These are phyloP conservation scores for Paecilomyces formosus DNA, from an alignment of 2,329 filamentous ascomycete genomes.

Conservation along the genomic window DNA sequence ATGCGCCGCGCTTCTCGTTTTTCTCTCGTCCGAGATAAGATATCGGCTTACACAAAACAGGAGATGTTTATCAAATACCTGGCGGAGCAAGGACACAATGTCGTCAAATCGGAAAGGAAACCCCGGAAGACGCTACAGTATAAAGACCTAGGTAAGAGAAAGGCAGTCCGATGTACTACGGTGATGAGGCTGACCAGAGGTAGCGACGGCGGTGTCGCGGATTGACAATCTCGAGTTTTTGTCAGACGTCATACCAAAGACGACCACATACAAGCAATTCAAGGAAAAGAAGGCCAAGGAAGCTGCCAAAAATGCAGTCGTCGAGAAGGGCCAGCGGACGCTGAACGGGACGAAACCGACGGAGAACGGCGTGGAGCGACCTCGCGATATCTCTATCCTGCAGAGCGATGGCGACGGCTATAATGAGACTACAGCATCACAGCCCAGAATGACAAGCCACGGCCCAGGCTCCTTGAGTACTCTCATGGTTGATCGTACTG, in stretches of 20 bases:
- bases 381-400: constrained; percentile 3
- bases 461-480: constrained; percentile 41
- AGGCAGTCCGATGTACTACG: background rate
- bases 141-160: constrained; percentile 68
- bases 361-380: constrained; percentile 7
- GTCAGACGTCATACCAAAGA: constrained; percentile 81
- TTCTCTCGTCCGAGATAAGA: background rate
- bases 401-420: constrained; percentile 5
- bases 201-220: constrained; percentile 76
- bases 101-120: constrained; percentile 85
- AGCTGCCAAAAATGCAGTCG: constrained; percentile 16
- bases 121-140: constrained; percentile 93
- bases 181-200: background rate
- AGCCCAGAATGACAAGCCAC: constrained; percentile 25
- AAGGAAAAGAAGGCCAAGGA: constrained; percentile 53
- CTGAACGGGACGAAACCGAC: constrained; percentile 21
- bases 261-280: constrained; percentile 69
- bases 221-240: constrained; percentile 95
- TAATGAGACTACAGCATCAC: constrained; percentile 18
- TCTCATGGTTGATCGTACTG: constrained; percentile 48
- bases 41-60: constrained; percentile 33
- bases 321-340: constrained; percentile 33
- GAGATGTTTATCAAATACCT: constrained; percentile 96
- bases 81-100: constrained; percentile 73
- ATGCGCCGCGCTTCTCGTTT: constrained; percentile 18